Base-by-base conservation (phyloP, 352 stramenopile genomes). In the Phytopythium litorale region DNA sequence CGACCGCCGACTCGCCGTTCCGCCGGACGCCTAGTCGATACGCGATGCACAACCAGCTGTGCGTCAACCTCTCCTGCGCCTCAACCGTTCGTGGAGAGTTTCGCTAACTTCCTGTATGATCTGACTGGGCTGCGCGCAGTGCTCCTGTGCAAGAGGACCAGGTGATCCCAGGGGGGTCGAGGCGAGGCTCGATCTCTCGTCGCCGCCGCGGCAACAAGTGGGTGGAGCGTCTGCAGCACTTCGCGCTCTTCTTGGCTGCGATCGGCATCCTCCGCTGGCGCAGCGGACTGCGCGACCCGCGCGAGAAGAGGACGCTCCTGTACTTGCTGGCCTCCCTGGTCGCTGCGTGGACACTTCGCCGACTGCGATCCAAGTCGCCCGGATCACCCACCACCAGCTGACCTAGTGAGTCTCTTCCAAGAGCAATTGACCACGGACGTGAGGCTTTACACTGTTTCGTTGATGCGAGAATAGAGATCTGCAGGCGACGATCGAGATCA, bases 261-360 rank as follows among this genome's bases (percentile, higher is more conserved):
- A 30, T 75, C 3, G 64, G 70, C 0, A 73, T 89, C 42, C 33
- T 89, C 18, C 78, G 72, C 15, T 89, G 79, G 79, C 69, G 79
- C 13, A 80, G 67, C 7, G 68, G 70, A 11, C 58, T 86, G 21
- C 77, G 76, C 32, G 87, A 71, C 38, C 61, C 65, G 32, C 71
- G 72, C 13, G 81, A 89, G 59, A 84, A 79, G 67, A 76, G 76
- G 48, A 42, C 88, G 25, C 46, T 89, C 37, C 79, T 81, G 67
- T 91, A 91, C 30, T 51, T 89, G 5, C 54, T 91, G 25, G 79
- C 72, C 5, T 89, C 79, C n/a, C 66, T 91, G n/a, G 76, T 70
- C 3, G 66, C 81, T 4, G 74, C 72, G 9, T 91, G 76, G 72
- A 84, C 81, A 0, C 79, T 91, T 23, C 69, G 80, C 19, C 73